A percentile compares a stretch with the other conserved stretches of the same genome.
Evolutionary conservation across 352 stramenopile species (phyloP).

Genomic region (Globisporangium paddicum): DNA sequence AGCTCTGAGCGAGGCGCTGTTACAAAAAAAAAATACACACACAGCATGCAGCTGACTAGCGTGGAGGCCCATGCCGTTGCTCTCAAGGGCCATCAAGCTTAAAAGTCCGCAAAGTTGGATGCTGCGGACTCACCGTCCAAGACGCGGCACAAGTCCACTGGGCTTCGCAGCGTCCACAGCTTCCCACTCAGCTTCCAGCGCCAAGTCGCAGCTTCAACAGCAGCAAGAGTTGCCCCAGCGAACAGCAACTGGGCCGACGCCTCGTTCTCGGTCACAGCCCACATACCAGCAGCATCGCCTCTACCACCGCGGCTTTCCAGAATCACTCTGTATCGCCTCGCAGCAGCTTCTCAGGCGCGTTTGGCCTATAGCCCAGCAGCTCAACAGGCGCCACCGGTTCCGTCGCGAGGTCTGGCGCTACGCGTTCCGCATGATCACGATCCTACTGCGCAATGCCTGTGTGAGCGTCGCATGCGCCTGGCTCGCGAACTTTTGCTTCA

Average conservation of each 20-base stretch:
- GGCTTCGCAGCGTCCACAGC: neutral
- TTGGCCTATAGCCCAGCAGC: neutral
- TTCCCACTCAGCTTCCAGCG: neutral
- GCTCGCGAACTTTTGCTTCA: slow-evolving; percentile 23
- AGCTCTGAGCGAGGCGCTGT: no score
- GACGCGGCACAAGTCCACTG: neutral
- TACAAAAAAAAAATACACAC: no score
- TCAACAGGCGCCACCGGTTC: neutral
- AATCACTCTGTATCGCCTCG: neutral
- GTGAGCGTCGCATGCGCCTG: slow-evolving; percentile 20
- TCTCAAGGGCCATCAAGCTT: neutral
- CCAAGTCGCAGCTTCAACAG: neutral
- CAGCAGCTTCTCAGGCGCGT: neutral
- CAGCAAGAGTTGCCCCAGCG: no score
- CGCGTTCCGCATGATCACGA: neutral
- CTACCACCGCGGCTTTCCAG: neutral
- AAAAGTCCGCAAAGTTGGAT: neutral
- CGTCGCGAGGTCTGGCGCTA: neutral
- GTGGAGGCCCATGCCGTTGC: neutral
- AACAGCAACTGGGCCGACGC: neutral
- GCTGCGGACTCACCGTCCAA: neutral
- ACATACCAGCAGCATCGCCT: neutral
- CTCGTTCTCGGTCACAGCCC: neutral
- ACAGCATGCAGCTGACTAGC: neutral
- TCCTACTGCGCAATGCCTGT: slow-evolving; percentile 22